Percentiles rank a stretch among this genome's conserved stretches.
Conservation (phyloP, 78 protist species). For the Acrasis kona region DNA sequence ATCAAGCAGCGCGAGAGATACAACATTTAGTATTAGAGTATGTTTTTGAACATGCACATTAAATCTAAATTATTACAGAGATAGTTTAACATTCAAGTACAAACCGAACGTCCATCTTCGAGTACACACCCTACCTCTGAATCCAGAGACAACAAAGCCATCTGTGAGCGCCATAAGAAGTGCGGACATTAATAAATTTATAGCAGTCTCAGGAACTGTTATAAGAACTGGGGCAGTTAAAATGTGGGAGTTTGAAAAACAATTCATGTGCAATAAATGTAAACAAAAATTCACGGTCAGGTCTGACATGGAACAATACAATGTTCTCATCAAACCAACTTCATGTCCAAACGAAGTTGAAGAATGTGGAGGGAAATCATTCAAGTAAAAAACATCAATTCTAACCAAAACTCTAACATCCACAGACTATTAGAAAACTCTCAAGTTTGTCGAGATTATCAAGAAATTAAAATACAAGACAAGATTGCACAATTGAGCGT, state of each 20-base stretch:
- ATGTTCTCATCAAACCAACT: not conserved
- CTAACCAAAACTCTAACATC: too few species aligned
- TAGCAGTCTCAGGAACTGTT: not conserved
- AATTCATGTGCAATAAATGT: not conserved
- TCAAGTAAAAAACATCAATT: too few species aligned
- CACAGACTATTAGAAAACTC: constrained; percentile 5
- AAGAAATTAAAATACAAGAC: constrained; percentile 76
- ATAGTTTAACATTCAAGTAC: too few species aligned
- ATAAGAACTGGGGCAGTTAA: not conserved
- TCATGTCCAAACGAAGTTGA: constrained; percentile 8
- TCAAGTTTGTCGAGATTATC: constrained; percentile 42
- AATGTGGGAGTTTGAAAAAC: not conserved
- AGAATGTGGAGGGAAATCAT: constrained; percentile 5
- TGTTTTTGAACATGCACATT: too few species aligned
- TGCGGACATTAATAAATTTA: not conserved
- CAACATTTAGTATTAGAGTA: too few species aligned
- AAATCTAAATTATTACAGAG: too few species aligned
- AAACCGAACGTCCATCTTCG: too few species aligned
- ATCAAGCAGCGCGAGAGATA: too few species aligned
- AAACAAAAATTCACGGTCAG: not conserved
- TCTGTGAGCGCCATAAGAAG: not conserved
- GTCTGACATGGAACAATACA: not conserved
- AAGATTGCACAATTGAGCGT: constrained; percentile 25
- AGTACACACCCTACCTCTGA: not conserved
- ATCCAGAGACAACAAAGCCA: not conserved